A percentile compares a stretch with the other conserved stretches of the same genome.
Evolutionary conservation across 1,284 basidiomycete species (phyloP).

Genomic region (Cutaneotrichosporon sp.): DNA sequence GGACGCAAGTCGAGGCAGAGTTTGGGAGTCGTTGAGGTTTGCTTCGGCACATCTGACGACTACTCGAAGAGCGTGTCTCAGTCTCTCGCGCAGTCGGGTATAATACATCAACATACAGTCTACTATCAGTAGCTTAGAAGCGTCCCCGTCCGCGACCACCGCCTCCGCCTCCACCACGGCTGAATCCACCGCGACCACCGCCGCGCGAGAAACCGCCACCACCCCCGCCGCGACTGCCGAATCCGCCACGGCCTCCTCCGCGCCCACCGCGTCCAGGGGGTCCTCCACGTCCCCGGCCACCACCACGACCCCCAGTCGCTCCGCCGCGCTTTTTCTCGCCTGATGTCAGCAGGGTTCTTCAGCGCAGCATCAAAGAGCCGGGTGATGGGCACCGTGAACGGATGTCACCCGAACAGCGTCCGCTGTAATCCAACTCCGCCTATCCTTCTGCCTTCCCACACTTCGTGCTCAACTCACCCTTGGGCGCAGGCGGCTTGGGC

Average conservation of each 20-base stretch:
- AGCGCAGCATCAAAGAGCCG: neutral
- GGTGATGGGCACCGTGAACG: neutral
- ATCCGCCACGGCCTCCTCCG: conserved; percentile 14
- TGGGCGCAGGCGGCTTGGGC: conserved; percentile 76
- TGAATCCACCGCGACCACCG: conserved; percentile 9
- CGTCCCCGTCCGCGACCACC: conserved; percentile 12
- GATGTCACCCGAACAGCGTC: no score
- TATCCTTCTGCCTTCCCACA: no score
- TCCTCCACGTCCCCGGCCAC: conserved; percentile 5
- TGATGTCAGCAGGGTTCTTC: neutral
- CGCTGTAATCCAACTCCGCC: no score
- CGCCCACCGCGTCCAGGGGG: conserved; percentile 13
- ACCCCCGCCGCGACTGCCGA: conserved; percentile 11
- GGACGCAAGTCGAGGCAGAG: no score
- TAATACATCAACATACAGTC: conserved; percentile 15
- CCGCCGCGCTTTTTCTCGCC: conserved; percentile 13
- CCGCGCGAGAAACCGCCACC: conserved; percentile 17
- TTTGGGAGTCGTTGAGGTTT: no score
- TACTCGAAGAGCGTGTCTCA: no score
- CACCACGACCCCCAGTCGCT: conserved; percentile 4
- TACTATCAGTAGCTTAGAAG: conserved; percentile 8
- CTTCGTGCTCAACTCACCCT: conserved; percentile 59
- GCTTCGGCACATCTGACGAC: no score
- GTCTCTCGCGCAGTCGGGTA: conserved; percentile 9
- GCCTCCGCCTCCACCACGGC: conserved; percentile 14